Conservation (phyloP, 73 alveolate genomes). For the Stentor roeselii region DNA sequence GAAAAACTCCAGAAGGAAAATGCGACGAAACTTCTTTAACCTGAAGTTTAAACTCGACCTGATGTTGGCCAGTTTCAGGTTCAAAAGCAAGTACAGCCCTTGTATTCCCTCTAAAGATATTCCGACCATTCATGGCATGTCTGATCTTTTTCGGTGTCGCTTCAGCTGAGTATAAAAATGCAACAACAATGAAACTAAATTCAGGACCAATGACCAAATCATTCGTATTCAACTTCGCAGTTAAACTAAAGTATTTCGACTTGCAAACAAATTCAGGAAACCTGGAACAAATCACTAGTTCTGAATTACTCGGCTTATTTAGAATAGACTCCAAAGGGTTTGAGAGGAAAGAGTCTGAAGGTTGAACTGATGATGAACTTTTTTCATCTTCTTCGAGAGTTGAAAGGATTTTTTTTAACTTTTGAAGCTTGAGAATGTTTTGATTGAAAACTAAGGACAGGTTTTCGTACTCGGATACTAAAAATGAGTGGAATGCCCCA, state of each 20-base stretch:
- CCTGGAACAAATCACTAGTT: too few species aligned
- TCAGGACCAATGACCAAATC: not conserved
- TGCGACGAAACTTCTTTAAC: not conserved
- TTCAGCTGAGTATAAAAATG: not conserved
- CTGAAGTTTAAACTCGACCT: not conserved
- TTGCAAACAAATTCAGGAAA: not conserved
- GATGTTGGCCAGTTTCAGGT: not conserved
- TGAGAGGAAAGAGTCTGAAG: too few species aligned
- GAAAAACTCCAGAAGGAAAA: not conserved
- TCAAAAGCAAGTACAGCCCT: not conserved
- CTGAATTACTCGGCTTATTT: too few species aligned
- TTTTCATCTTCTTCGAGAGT: too few species aligned
- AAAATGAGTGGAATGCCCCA: too few species aligned
- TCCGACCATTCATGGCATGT: not conserved
- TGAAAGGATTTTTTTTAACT: too few species aligned
- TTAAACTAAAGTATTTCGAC: not conserved
- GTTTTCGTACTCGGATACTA: too few species aligned
- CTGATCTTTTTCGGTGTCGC: not conserved
- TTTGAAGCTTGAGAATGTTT: too few species aligned
- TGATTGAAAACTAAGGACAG: too few species aligned
- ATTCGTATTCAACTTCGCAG: not conserved
- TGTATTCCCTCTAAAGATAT: not conserved
- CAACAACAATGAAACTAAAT: not conserved
- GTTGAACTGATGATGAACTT: too few species aligned
- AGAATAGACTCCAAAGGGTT: too few species aligned